Evolutionary conservation across 805 yeast species (phyloP), one percentile per base, ranked within the genome.

Genomic region (Lipomyces anomalus): DNA sequence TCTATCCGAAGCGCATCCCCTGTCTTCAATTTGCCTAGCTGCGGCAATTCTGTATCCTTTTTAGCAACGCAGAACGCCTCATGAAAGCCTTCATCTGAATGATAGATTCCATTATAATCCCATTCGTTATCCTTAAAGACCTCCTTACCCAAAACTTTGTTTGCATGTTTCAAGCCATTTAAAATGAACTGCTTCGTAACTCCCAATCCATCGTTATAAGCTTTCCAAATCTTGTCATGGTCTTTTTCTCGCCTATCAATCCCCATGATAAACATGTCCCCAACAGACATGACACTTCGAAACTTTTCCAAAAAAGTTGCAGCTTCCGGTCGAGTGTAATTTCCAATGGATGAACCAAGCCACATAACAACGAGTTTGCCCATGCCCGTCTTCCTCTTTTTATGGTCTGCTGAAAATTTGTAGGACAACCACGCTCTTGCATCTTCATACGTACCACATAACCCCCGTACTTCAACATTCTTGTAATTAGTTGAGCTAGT

Each of bases 281-380:
- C 52, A 3, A 37, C 4, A 17, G 26, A 7, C 47, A 38, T 4
- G 46, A 43, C 28, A 38, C 42, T 16, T 24, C 22, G 4, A 38
- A 32, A 26, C 53, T 54, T 9, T 30, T 20, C 11, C 20, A 22
- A 16, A 55, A 21, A 29, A 55, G 54, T 5, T 32, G 49, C 35
- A 4, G 58, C 53, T 24, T 47, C 47, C 6, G 35, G 42, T 3
- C 57, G 44, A 20, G 37, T 42, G 21, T 54, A 37, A 32, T 55
- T 55, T 23, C 58, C 58, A 28, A 54, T 42, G 13, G 58, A 54
- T 13, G 58, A 54, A 5, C 58, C 58, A 11, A 55, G 51, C 53
- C 57, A 54, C 21, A 54, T 22, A 7, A 52, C 38, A 13, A 40
- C 42, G 11, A 54, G 38, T 11, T 35, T 43, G 6, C 38, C 32